A percentile compares a stretch with the other conserved stretches of the same genome.
Evolutionary conservation across 139 green algal species (phyloP).

Genomic region (Chlamydomonas applanata): DNA sequence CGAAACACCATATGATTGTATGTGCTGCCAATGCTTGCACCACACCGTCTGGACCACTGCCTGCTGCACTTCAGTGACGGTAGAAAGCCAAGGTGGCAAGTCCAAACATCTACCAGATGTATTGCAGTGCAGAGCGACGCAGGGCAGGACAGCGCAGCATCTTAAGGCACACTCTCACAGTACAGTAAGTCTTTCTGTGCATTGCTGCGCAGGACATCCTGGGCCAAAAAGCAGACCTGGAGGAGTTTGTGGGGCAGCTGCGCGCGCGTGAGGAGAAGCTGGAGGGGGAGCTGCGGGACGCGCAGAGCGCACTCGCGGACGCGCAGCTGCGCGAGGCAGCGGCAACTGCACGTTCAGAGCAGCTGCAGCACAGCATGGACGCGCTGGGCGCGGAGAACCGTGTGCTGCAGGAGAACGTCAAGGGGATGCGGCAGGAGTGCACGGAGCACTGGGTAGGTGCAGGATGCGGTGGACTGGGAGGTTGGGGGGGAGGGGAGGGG

Average conservation of each 20-base stretch:
- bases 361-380: conserved; percentile 18
- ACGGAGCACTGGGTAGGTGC: conserved; percentile 51
- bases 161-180: no score
- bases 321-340: neutral
- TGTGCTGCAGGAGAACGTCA: conserved; percentile 39
- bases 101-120: no score
- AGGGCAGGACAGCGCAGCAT: no score
- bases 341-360: neutral
- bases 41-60: no score
- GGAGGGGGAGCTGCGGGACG: neutral
- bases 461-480: no score
- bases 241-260: conserved; percentile 19
- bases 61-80: no score
- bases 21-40: no score
- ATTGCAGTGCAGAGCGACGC: no score
- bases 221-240: conserved; percentile 18
- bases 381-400: conserved; percentile 33
- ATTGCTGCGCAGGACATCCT: conserved; percentile 17
- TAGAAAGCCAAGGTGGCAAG: no score
- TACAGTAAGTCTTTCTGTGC: no score
- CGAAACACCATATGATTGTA: no score
- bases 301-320: neutral
- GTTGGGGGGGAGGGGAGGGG: no score
- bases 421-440: conserved; percentile 51
- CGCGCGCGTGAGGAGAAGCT: conserved; percentile 10